Base-by-base conservation (phyloP, 345 rosid species). In the Zanthoxylum bungeanum region DNA sequence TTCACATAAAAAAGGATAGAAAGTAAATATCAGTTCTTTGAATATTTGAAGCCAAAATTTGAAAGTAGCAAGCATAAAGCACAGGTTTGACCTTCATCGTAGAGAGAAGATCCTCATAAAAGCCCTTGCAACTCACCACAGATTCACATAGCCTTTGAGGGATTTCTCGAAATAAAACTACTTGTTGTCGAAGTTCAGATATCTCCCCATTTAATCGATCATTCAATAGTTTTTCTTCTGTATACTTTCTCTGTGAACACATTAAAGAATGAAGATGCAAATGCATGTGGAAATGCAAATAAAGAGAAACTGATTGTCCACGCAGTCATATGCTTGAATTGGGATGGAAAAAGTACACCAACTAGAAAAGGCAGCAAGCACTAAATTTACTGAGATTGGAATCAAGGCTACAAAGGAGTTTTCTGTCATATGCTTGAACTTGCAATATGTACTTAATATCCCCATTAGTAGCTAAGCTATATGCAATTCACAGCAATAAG, bases 101-200 rank as follows among this genome's bases (percentile, higher is more conserved):
- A 22, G 71, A 78, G 73, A 83, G 22, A 74, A 81, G 76, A 74
- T 86, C 93, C 50, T 82, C 67, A 72, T 78, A 84, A 75, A 78
- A 53, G 53, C 84, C 87, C 70, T 69, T 85, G 81, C 90, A 90
- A 76, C 71, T 78, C 46, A 79, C 79, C 63, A 92, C 63, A 4
- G 89, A 86, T 55, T 77, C 80, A 16, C 60, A 69, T 28, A 93
- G 74, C 50, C 80, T 80, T 80, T 33, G 80, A 64, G 97, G 92
- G 50, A 85, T 76, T 77, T 84, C 88, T 79, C 19, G 76, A 66
- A 77, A 25, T 11, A 47, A 46, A 52, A 67, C 62, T 51, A 67
- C 74, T 82, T 94, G 84, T 78, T 83, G 82, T 80, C 77, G 87
- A 71, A 89, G 87, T 79, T 87, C 80, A 64, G 87, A 78, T 64